Conservation (phyloP, 257 asterid species). For the Scutellaria minor region DNA sequence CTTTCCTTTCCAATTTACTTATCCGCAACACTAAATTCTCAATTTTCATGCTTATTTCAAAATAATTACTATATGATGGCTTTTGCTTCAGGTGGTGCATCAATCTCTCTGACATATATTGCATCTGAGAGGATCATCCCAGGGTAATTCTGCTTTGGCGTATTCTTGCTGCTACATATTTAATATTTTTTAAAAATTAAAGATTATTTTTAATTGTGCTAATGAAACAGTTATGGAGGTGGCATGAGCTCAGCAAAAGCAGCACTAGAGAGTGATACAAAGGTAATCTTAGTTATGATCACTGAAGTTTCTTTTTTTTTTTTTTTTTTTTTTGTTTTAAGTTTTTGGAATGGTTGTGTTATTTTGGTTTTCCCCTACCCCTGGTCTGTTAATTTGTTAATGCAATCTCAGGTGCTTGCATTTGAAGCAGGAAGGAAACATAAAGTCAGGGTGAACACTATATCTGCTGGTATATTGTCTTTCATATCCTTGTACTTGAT, state of each 20-base stretch:
- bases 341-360: not conserved
- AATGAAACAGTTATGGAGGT: conserved; percentile 71
- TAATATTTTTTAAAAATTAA: conserved; percentile 4
- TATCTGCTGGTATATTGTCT: conserved; percentile 77
- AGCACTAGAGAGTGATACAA: conserved; percentile 87
- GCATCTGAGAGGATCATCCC: conserved; percentile 93
- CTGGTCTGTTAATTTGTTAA: conserved; percentile 16
- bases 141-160: conserved; percentile 53
- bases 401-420: conserved; percentile 70
- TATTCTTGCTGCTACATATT: not conserved
- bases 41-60: conserved; percentile 2
- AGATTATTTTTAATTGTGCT: conserved; percentile 17
- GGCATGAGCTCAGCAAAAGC: conserved; percentile 98
- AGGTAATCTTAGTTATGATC: conserved; percentile 46
- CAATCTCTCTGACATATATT: conserved; percentile 82
- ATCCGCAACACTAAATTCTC: not conserved
- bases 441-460: conserved; percentile 84
- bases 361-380: not conserved
- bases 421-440: conserved; percentile 95
- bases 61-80: conserved; percentile 1
- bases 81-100: conserved; percentile 72
- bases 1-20: not conserved
- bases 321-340: not conserved
- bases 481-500: conserved; percentile 12
- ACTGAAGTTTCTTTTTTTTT: not conserved